Evolutionary conservation across 2,329 filamentous ascomycete species (phyloP), one percentile per base, ranked within the genome.

Genomic region (Camillea tinctor): DNA sequence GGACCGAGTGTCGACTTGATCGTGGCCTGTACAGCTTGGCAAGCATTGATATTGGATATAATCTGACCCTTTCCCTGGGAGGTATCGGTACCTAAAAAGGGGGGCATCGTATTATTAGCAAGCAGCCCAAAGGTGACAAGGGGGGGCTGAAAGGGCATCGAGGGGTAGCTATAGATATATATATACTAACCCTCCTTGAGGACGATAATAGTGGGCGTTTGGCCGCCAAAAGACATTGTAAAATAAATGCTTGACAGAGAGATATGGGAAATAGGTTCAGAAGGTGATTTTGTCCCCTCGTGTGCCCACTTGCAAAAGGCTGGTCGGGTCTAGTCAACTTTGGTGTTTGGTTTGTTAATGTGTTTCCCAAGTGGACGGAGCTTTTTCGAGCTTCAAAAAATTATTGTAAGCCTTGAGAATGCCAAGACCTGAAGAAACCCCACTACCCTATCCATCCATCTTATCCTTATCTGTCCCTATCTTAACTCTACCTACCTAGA

Each of bases 41-140:
- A 99, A 68, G 95, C 95, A 81, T 97, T 97, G 81, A 99, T 98
- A 79, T 99, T 99, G 71, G 94, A 96, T 72, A 99, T 80, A 72
- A 99, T 90, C 80, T 99, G 95, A 58, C 93, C 93, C 77, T 96
- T 95, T 73, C 95, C 95, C 79, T 99, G 95, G 57, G 95, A 98
- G 71, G 93, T 88, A 78, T 99, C 95, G 81, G 95, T 99, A 72
- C 95, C 95, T 97, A 72, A 64, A 64, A 64, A 62, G 17, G 36
- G 64, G 63, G 17, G 36, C 23, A 54, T 44, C 57, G 13, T 56
- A 52, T n/a, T 40, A 63, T 69, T 64, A 69, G 68, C 60, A 61
- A 65, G 63, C 26, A 65, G 52, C 50, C 52, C 51, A 51, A 19
- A 22, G 23, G n/a, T 50, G 53, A 52, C 52, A 21, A 13, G 54